Evolutionary conservation across 2,329 filamentous ascomycete species (phyloP).

Genomic region (Pseudocercospora cruenta): DNA sequence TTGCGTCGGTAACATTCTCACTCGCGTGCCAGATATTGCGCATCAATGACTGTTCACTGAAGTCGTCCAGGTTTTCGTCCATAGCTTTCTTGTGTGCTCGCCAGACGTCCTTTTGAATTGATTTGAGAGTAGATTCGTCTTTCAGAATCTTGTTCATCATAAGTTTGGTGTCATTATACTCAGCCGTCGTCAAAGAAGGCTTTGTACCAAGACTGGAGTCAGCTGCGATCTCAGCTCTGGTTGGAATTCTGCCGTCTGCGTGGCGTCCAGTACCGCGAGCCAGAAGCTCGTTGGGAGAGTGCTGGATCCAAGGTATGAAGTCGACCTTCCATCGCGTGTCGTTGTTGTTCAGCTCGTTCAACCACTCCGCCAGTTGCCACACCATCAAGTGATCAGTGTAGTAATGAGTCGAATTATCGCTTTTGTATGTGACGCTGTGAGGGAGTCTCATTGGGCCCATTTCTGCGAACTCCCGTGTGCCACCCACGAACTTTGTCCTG

Average conservation of each 20-base stretch:
- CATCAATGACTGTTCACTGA: constrained; percentile 16
- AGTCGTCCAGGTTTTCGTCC: constrained; percentile 11
- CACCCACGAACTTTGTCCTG: constrained; percentile 63
- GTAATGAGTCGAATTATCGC: constrained; percentile 57
- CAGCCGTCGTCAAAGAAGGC: constrained; percentile 1
- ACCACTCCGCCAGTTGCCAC: constrained; percentile 61
- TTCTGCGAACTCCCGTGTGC: constrained; percentile 67
- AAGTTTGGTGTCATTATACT: constrained; percentile 15
- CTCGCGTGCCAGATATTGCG: constrained; percentile 10
- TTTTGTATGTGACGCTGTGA: constrained; percentile 49
- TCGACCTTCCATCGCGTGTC: constrained; percentile 54
- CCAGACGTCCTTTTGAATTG: constrained; percentile 13
- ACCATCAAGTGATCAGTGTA: constrained; percentile 66
- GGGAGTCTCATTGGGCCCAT: constrained; percentile 68
- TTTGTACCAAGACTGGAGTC: constrained; percentile 38
- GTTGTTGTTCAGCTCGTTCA: constrained; percentile 62
- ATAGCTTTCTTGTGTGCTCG: constrained; percentile 14
- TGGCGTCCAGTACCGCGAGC: constrained; percentile 53
- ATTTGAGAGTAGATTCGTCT: constrained; percentile 11
- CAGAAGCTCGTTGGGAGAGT: constrained; percentile 55
- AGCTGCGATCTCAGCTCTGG: constrained; percentile 49
- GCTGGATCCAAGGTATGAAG: constrained; percentile 65
- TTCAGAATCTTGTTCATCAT: constrained; percentile 17
- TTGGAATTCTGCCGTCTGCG: constrained; percentile 57
- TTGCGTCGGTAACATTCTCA: constrained; percentile 20